These are phyloP conservation scores for Limtongozyma cylindracea DNA, from an alignment of 805 yeast genomes.

Conservation along the genomic window DNA sequence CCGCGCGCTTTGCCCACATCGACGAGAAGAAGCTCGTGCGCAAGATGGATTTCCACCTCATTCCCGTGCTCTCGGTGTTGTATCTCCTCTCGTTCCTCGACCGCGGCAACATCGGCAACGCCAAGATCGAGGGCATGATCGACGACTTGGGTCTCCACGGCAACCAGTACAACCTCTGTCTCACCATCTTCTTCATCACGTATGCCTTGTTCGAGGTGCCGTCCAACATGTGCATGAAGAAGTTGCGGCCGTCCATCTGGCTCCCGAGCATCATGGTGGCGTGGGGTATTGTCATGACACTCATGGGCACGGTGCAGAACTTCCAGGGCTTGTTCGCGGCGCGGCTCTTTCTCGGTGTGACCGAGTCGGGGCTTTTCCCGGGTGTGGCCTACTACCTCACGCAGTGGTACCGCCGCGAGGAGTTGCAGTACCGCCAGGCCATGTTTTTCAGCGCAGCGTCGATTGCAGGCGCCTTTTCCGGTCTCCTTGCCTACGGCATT, in stretches of 20 bases:
- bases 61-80: conserved; percentile 1
- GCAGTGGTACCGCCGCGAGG: conserved; percentile 12
- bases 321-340: conserved; percentile 4
- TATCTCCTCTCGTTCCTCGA: conserved; percentile 2
- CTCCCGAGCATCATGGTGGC: background rate
- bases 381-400: conserved; percentile 12
- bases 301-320: background rate
- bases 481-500: conserved; percentile 8
- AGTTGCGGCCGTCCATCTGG: background rate
- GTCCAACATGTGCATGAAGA: conserved; percentile 1
- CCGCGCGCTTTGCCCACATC: background rate
- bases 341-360: conserved; percentile 12
- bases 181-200: conserved; percentile 2
- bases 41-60: conserved; percentile 1
- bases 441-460: conserved; percentile 11
- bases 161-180: conserved; percentile 1
- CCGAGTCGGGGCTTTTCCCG: conserved; percentile 13
- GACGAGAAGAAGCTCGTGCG: conserved; percentile 1
- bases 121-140: conserved; percentile 1
- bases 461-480: conserved; percentile 12
- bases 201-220: conserved; percentile 2
- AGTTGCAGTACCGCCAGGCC: conserved; percentile 10
- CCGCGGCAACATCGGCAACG: conserved; percentile 2
- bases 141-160: conserved; percentile 1
- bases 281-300: background rate